Evolutionary conservation across 2,329 filamentous ascomycete genomes (phyloP).

Genomic region (Talaromyces rugulosus): DNA sequence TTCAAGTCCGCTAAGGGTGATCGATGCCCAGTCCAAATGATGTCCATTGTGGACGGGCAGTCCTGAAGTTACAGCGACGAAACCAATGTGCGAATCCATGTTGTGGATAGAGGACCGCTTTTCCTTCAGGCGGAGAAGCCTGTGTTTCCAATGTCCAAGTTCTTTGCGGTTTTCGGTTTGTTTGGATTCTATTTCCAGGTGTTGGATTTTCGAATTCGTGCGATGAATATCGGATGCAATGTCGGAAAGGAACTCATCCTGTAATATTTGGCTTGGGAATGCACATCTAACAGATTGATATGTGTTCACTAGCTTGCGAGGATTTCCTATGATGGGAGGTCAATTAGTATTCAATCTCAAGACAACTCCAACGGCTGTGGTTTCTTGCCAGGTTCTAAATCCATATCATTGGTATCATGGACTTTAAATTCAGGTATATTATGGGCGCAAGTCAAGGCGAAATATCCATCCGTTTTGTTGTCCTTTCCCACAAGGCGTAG

Average conservation of each 20-base stretch:
- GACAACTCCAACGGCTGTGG: too few species aligned
- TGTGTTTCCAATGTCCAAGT: background rate
- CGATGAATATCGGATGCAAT: background rate
- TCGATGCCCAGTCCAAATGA: constrained; percentile 9
- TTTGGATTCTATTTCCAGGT: too few species aligned
- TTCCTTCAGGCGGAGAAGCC: background rate
- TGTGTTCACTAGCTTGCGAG: background rate
- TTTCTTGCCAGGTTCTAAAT: background rate
- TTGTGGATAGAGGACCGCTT: background rate
- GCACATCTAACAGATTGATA: background rate
- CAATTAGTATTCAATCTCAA: background rate
- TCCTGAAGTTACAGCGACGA: background rate
- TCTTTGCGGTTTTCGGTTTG: background rate
- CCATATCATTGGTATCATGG: background rate
- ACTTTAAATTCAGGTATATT: background rate
- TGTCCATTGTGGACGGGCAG: background rate
- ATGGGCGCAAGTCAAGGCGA: constrained; percentile 1
- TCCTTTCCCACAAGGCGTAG: background rate
- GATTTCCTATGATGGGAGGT: background rate
- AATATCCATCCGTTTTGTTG: background rate
- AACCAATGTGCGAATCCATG: background rate
- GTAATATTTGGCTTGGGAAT: background rate
- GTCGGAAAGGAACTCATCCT: background rate
- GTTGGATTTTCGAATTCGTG: background rate
- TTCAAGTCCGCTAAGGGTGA: background rate